These are phyloP conservation scores for Ajuga chamaepitys DNA, from an alignment of 257 asterid genomes.

Conservation along the genomic window DNA sequence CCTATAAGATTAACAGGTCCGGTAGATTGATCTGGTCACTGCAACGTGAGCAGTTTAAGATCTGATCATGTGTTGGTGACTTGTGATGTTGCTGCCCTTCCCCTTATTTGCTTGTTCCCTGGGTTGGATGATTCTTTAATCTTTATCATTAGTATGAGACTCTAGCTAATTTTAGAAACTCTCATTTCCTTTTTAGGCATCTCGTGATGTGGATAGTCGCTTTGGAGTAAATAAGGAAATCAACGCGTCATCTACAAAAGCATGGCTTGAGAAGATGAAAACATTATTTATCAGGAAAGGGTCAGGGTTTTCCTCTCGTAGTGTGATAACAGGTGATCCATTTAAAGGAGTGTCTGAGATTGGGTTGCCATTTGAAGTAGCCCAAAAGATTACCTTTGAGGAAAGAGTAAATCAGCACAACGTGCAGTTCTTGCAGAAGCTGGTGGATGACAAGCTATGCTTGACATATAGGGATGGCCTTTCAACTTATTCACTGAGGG, in stretches of 20 bases:
- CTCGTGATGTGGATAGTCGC: constrained; percentile 90
- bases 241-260: constrained; percentile 70
- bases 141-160: neutral
- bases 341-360: constrained; percentile 88
- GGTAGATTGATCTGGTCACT: constrained; percentile 9
- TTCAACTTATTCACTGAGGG: constrained; percentile 71
- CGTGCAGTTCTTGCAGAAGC: constrained; percentile 59
- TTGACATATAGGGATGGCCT: constrained; percentile 74
- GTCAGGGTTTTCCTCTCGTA: constrained; percentile 96
- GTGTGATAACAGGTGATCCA: constrained; percentile 95
- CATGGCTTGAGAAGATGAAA: constrained; percentile 98
- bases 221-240: constrained; percentile 71
- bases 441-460: constrained; percentile 84
- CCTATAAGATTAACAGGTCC: constrained; percentile 1
- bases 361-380: constrained; percentile 84
- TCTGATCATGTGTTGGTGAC: neutral
- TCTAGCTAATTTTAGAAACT: neutral
- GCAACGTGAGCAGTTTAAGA: neutral
- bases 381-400: constrained; percentile 85
- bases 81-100: neutral
- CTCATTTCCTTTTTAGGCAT: constrained; percentile 44
- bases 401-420: constrained; percentile 85
- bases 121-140: neutral
- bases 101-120: constrained; percentile 7
- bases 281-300: constrained; percentile 90